Evolutionary conservation across 1,284 basidiomycete genomes (phyloP), one percentile per base, ranked within the genome.

Genomic region (Microbotryum lychnidis-dioicae): DNA sequence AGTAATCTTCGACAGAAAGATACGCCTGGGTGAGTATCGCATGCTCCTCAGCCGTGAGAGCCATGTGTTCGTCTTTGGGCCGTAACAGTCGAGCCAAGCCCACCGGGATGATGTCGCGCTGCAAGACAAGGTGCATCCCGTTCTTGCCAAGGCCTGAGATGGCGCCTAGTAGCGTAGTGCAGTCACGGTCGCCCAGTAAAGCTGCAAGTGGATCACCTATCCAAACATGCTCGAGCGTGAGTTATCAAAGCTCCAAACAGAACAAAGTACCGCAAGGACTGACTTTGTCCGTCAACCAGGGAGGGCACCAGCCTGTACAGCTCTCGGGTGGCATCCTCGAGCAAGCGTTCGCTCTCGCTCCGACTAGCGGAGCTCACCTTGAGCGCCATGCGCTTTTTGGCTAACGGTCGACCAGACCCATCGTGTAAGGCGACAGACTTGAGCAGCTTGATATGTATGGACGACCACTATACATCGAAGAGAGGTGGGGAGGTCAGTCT

Each of bases 381-480:
- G 50, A 52, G 25, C 4, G 60, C 58, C 37, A 53, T 57, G 20
- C 45, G 27, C 4, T 18, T 20, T 33, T 45, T 29, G 14, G 48
- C 50, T 25, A 47, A 44, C 12, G 53, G 45, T 20, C 42, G 53
- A n/a, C 55, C 52, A 27, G 18, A 42, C 4, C 23, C 44, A 5
- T 54, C 57, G 12, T 56, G 50, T 8, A 59, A 27, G 9, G 60
- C 50, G 3, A 63, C 61, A 1, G 63, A 65, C 18, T 57, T 27
- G 5, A 69, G 25, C 21, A 69, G 53, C 50, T 57, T 62, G 5
- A 69, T 51, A 27, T 69, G 67, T 2, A 63, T 8, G 6, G 61
- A 63, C 4, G 51, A 55, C 6, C 2, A 16, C 42, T 46, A 54
- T 9, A 31, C 37, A 42, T 42, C 37, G 37, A 25, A 49, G 47